Evolutionary conservation across 2,329 filamentous ascomycete genomes (phyloP), one percentile per base, ranked within the genome.

Genomic region (Pseudocercospora vitis): DNA sequence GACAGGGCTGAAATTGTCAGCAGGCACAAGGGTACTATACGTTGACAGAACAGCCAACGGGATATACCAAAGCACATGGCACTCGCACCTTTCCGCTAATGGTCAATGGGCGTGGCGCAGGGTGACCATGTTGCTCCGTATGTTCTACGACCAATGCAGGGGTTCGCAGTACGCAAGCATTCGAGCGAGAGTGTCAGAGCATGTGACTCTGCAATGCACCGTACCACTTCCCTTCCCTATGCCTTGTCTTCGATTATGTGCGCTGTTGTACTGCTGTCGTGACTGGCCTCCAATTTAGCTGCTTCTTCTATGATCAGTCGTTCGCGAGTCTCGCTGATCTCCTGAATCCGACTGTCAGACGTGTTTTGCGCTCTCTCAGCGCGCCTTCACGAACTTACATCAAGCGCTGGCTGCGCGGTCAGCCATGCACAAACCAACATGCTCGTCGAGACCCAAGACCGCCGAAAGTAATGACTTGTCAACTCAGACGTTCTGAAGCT

Each of bases 381-480:
- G 21, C 35, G 12, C 6, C 11, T 6, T 11, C 6, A 11, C 26
- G 6, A 11, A 42, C 37, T 42, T 21, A 42, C 37, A 40, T 52
- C 45, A 18, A 59, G 24, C 18, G 55, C 55, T 11, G 55, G 50
- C 39, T 57, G 55, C 18, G 55, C 55, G 16, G 54, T 57, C 19
- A 57, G 19, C 37, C 35, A 50, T 26, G 54, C 45, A 18, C 39
- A 44, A 12, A 57, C 37, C 46, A 57, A 19, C 55, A 57, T 57
- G 16, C 52, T 52, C 32, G 52, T 56, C 57, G 55, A 54, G 33
- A 52, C 48, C 49, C 57, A 59, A 40, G 52, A 58, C 21, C 50
- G 28, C 32, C 29, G 19, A 35, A 53, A 53, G 19, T 23, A 28
- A 14, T 37, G 37, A 9, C 45, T 24, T n/a, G 44, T 37, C 24